Conservation (phyloP, 331 rosid genomes). For the Phaseolus coccineus region DNA sequence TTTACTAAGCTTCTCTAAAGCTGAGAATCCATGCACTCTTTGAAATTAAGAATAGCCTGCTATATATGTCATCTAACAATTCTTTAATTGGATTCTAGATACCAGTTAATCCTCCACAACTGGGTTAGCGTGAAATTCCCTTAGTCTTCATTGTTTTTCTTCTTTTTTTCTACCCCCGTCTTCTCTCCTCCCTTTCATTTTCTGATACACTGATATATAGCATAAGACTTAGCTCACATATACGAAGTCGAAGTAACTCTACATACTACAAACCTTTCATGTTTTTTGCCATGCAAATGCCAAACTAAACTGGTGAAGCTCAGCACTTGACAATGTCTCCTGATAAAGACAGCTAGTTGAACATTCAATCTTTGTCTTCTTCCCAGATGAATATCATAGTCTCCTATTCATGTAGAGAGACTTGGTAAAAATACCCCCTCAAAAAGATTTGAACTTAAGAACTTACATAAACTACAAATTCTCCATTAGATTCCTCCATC, state of each 20-base stretch:
- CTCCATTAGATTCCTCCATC: neutral
- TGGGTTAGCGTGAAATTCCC: neutral
- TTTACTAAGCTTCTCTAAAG: neutral
- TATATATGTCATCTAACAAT: constrained; percentile 4
- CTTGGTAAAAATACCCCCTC: neutral
- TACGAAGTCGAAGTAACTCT: neutral
- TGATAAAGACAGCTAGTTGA: neutral
- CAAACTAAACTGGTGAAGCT: neutral
- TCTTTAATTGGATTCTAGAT: neutral
- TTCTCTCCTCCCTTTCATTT: neutral
- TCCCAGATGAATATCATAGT: neutral
- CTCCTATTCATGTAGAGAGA: neutral
- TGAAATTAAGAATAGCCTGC: neutral
- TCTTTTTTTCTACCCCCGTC: neutral
- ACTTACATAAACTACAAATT: neutral
- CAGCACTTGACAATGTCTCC: neutral
- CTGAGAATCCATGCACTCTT: neutral
- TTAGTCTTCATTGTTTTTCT: neutral
- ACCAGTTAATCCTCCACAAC: neutral
- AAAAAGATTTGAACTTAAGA: neutral
- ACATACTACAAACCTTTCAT: neutral
- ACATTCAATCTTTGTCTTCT: neutral
- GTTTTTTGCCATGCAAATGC: neutral
- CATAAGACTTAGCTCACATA: neutral
- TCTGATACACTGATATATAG: neutral